Base-by-base conservation (phyloP, 441 rosid species). In the Euphorbia celastroides region DNA sequence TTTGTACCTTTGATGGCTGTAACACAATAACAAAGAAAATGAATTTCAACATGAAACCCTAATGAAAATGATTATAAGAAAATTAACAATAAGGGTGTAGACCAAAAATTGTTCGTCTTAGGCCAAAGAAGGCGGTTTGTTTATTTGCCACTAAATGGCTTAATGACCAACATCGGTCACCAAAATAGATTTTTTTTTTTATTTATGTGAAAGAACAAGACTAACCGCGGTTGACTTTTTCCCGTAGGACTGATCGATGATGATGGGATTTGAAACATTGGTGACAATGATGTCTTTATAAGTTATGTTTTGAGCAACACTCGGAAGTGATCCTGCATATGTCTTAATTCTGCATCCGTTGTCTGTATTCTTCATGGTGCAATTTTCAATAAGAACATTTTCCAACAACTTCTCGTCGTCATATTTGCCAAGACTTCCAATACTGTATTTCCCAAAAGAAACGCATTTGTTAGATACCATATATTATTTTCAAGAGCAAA, bases 341-440 rank as follows among this genome's bases (percentile, higher is more conserved):
- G 93, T 90, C 71, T 90, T 90, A 83, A 88, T 88, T 60, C 97
- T 81, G 25, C 78, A 57, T 31, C 96, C 97, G 69, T 88, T 88
- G 30, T 74, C 72, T 0, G 92, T 80, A 5, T 51, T 65, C 12
- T 14, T 27, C 70, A 89, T 36, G 2, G 86, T 84, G 73, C 92
- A 80, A 68, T 86, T 77, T n/a, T 2, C 76, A 10, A 90, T 82
- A 4, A 41, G 4, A 5, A 88, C 62, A 7, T 78, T 84, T 6
- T 31, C 68, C 57, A 90, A 92, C 22, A 79, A 79, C 64, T 75
- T 74, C 74, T 84, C 94, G 25, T 75, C 64, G 3, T 20, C 14
- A 72, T 76, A 76, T 80, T 79, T 84, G 13, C 96, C 94, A 36
- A 86, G 86, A 80, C 96, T 86, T 12, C 92, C 92, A 16, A 86